Evolutionary conservation across 495 filamentous ascomycete genomes (phyloP), one percentile per base, ranked within the genome.

Genomic region (Aspergillus kassunensis): DNA sequence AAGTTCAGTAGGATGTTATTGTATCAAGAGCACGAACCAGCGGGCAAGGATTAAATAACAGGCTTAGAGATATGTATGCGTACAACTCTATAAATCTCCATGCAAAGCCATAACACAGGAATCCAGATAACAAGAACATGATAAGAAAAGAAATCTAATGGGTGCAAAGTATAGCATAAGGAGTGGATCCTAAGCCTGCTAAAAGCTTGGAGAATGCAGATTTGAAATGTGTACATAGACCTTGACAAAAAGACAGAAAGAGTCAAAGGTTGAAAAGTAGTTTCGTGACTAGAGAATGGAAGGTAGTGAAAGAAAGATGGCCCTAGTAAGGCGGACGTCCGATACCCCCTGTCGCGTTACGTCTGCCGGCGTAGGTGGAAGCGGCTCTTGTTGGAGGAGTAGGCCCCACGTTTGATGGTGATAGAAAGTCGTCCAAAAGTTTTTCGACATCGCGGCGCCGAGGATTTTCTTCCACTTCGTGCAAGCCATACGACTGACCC

Each of bases 271-370:
- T 18, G 18, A 29, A 52, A 44, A n/a, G n/a, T 27, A 4, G 5
- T 9, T 11, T 13, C 29, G 1, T 2, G 39, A 48, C 13, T 39
- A n/a, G 42, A 13, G 35, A 47, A 42, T 33, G 21, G 41, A 49
- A 47, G 37, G 43, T 40, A 33, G 37, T 33, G 42, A 55, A 25
- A 12, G 31, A 56, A 35, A 20, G 18, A 37, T 20, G 43, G 30
- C 16, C 44, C 60, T 58, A 76, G 52, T 76, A 76, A 2, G 73
- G 73, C 20, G 73, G 73, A 13, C 70, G 67, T 42, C 73, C 72
- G 34, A 76, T 63, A 10, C 59, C 59, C 29, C 60, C 64, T n/a
- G 56, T 68, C 31, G 56, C 54, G 35, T 57, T 59, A 18, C 67
- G 67, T 56, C 60, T 57, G 41, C 55, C 58, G 6, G 44, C 36